Evolutionary conservation across 176 grass and related monocot species (phyloP), one percentile per base, ranked within the genome.

Genomic region (Puya raimondii): DNA sequence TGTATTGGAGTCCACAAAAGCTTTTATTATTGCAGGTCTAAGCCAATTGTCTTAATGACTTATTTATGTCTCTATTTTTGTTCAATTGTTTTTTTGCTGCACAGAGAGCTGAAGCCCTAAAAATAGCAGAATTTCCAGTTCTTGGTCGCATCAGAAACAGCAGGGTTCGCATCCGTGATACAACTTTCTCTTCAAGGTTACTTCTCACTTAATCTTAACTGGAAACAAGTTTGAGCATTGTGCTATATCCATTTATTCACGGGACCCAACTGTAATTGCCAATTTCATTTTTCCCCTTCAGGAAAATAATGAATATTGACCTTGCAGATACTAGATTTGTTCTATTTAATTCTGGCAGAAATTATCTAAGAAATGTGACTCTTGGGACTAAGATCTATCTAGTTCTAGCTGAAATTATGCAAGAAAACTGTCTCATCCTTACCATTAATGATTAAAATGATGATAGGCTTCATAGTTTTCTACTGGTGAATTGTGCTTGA

Each of bases 91-190:
- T 48, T 17, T 15, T 66, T 71, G 47, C 81, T 75, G 72, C 82
- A 53, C 76, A 97, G 93, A 97, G 93, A 87, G 93, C 93, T 83
- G 86, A 87, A 79, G 93, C 85, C 77, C 93, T 97, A 50, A 97
- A 97, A 66, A 90, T 97, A 81, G 66, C n/a, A 2, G 93, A 88
- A 68, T 97, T 97, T 81, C 93, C 89, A 51, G 81, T 87, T 74
- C 89, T 97, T 85, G 89, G 93, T 48, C 89, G 89, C 53, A 92
- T 92, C 47, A 90, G 86, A 90, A 97, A 92, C 53, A 92, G 89
- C 72, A 86, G 93, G 10, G 86, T 92, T 27, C 88, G 93, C 53
- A 72, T 97, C 53, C 86, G 89, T 79, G 93, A 92, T 80, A 74
- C 89, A 47, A 97, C 89, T 47, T 97, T 97, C 82, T 87, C 84